Conservation (phyloP, 805 yeast species). For the Hanseniaspora lindneri region DNA sequence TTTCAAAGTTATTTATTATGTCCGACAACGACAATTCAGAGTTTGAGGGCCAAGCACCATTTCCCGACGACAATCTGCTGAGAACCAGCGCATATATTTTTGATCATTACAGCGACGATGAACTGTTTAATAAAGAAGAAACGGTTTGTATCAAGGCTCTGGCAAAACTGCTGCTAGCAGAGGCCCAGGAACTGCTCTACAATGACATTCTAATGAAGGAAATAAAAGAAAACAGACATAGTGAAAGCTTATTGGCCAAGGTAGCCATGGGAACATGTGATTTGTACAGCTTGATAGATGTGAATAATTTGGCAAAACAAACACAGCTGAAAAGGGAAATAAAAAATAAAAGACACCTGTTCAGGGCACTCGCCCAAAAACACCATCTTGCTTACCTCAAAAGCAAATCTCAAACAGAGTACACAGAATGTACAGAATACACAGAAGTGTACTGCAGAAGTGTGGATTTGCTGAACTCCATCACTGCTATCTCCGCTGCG, state of each 20-base stretch:
- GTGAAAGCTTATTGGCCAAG: background rate
- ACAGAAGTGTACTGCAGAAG: background rate
- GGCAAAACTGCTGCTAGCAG: background rate
- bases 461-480: background rate
- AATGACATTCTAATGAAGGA: background rate
- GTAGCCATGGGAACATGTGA: conserved; percentile 2
- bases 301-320: background rate
- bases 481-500: background rate
- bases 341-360: background rate
- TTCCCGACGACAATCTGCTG: too few relatives aligned
- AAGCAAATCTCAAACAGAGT: background rate
- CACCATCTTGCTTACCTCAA: background rate
- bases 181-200: conserved; percentile 2
- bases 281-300: background rate
- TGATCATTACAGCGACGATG: background rate
- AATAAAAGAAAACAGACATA: background rate
- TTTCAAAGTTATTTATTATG: too few relatives aligned
- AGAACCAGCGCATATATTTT: background rate
- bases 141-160: background rate
- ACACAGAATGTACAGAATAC: too few relatives aligned
- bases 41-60: too few relatives aligned
- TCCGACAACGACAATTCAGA: too few relatives aligned
- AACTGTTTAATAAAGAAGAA: background rate
- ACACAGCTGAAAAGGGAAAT: background rate
- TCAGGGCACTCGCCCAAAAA: background rate